phyloP scores from a whole-genome alignment of 176 grass and related monocot species.

The Juncus effusus region DNA sequence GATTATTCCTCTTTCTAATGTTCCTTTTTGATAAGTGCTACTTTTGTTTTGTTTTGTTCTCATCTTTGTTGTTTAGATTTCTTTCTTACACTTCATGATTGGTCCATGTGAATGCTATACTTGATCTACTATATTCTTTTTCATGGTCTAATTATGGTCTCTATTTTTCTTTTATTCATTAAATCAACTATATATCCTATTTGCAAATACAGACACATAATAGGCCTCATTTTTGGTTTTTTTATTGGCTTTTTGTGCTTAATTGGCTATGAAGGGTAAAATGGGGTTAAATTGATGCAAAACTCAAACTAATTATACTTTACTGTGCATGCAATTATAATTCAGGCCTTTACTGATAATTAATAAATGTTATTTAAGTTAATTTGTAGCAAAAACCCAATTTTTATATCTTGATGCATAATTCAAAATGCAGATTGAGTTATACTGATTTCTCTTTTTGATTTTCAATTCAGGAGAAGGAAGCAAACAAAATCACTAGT shows the following conservation, averaged over 20 bases:
- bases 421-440: not conserved
- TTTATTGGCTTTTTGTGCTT: not conserved
- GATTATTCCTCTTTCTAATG: conserved; percentile 18
- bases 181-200: too few species aligned
- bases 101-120: conserved; percentile 15
- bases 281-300: not conserved
- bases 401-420: too few species aligned
- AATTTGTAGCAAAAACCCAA: too few species aligned
- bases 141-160: too few species aligned
- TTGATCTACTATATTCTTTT: too few species aligned
- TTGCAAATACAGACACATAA: too few species aligned
- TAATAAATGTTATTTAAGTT: too few species aligned
- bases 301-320: too few species aligned
- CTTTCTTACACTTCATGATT: conserved; percentile 1
- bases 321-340: too few species aligned
- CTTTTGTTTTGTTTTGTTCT: conserved; percentile 1
- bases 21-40: conserved; percentile 22
- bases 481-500: conserved; percentile 33
- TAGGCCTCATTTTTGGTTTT: too few species aligned
- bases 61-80: conserved; percentile 21
- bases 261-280: not conserved
- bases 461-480: conserved; percentile 35
- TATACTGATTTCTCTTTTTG: not conserved
- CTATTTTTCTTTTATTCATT: too few species aligned
- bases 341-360: too few species aligned